These are phyloP conservation scores for Stagonosporopsis chrysanthemi DNA, from an alignment of 2,329 filamentous ascomycete species.

Conservation along the genomic window DNA sequence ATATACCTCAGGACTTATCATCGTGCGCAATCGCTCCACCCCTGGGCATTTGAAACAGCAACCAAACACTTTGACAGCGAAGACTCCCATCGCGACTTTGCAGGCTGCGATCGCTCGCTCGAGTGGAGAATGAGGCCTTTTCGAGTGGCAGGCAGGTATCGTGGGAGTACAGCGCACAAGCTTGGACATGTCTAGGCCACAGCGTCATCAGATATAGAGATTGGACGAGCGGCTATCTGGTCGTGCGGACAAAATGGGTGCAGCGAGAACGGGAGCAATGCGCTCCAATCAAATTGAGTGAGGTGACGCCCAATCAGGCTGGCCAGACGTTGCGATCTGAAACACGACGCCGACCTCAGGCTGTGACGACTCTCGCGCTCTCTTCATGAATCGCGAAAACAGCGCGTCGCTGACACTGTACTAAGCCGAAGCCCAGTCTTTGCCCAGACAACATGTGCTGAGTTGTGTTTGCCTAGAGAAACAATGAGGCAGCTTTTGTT, in stretches of 20 bases:
- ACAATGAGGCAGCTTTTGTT: background rate
- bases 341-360: conserved; percentile 19
- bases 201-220: conserved; percentile 29
- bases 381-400: background rate
- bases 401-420: background rate
- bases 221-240: conserved; percentile 36
- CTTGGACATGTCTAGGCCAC: conserved; percentile 22
- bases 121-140: conserved; percentile 3
- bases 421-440: background rate
- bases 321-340: conserved; percentile 26
- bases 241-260: conserved; percentile 16
- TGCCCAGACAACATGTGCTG: background rate
- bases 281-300: conserved; percentile 35
- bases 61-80: conserved; percentile 8
- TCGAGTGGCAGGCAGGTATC: background rate
- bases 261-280: conserved; percentile 26
- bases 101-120: background rate
- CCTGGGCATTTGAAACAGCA: conserved; percentile 4
- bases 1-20: conserved; percentile 20
- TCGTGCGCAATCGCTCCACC: conserved; percentile 3
- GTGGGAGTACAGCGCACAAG: conserved; percentile 4
- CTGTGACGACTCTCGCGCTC: background rate
- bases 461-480: background rate
- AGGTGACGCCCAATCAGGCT: conserved; percentile 31
- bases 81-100: background rate